Base-by-base conservation (phyloP, 2,329 filamentous ascomycete genomes). In the Aspergillus arachidicola region DNA sequence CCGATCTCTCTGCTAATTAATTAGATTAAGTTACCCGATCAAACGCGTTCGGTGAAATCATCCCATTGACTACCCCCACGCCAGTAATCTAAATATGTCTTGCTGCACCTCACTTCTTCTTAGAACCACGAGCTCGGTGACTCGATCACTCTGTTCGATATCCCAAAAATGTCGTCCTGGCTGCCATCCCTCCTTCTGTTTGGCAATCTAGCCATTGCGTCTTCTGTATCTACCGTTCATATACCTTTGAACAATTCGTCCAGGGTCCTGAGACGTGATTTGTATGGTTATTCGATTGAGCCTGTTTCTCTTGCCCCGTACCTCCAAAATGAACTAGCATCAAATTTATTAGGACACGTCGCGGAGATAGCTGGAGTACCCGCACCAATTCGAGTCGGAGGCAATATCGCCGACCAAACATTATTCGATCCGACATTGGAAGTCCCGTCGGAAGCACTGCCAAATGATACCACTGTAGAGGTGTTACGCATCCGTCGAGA, bases 231-330 rank as follows among this genome's bases (percentile, higher is more conserved):
- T 2, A 57, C 57, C 1, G 30, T 63, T 6, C 12, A 30, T 12
- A 30, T 63, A 23, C 57, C 61, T 16, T 6, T 41, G 30, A 51
- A 55, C 14, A 14, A 4, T 10, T 51, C 61, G 3, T 6, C 28
- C 2, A 38, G 38, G 9, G 14, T 57, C 19, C 50, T 63, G 10
- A 30, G 61, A 30, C 51, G 48, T 19, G 61, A 63, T 45, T 21
- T 54, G 10, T 63, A 63, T 34, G 61, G 61, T 1, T 63, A 63
- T 50, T 63, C 61, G 4, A 60, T 63, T n/a, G 61, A 63, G 6
- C 61, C 61, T 5, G 56, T 51, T 1, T 63, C 61, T 2, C 12
- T 59, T 23, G 28, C 16, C 2, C 61, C 61, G 3, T 63, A 59
- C 41, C 34, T 63, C 4, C 51, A 57, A 50, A 63, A 19, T 32